Evolutionary conservation across 495 filamentous ascomycete species (phyloP).

Genomic region (Penicillium samsonianum): DNA sequence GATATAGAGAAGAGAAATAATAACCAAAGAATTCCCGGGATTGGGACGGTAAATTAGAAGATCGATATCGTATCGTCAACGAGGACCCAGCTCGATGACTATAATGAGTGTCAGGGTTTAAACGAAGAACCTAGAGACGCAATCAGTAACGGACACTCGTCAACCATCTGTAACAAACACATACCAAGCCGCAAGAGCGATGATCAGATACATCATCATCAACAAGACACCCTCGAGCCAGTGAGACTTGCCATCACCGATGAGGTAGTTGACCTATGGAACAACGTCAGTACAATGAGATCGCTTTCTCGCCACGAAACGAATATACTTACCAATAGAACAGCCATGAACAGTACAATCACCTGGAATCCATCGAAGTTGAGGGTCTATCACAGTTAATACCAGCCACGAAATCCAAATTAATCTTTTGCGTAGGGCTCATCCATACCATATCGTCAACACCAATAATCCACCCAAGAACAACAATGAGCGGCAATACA

Average conservation of each 20-base stretch:
- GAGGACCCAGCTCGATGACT: background rate
- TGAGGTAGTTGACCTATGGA: constrained; percentile 72
- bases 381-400: constrained; percentile 58
- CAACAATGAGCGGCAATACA: constrained; percentile 73
- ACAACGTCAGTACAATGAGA: constrained; percentile 1
- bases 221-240: constrained; percentile 76
- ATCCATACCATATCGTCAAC: constrained; percentile 42
- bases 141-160: constrained; percentile 2
- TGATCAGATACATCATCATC: constrained; percentile 72
- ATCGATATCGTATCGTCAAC: background rate
- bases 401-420: background rate
- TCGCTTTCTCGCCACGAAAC: background rate
- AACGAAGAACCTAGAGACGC: constrained; percentile 4
- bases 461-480: constrained; percentile 79
- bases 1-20: constrained; percentile 4
- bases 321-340: constrained; percentile 56
- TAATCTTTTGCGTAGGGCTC: background rate
- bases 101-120: background rate
- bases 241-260: constrained; percentile 61
- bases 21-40: constrained; percentile 12
- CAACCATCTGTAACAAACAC: constrained; percentile 18
- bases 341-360: constrained; percentile 73
- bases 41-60: constrained; percentile 12
- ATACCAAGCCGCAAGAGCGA: constrained; percentile 61
- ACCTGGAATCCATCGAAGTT: constrained; percentile 83